A percentile compares a stretch with the other conserved stretches of the same genome.
phyloP scores from a whole-genome alignment of 805 yeast genomes.

The Tetrapisispora taiwanensis region DNA sequence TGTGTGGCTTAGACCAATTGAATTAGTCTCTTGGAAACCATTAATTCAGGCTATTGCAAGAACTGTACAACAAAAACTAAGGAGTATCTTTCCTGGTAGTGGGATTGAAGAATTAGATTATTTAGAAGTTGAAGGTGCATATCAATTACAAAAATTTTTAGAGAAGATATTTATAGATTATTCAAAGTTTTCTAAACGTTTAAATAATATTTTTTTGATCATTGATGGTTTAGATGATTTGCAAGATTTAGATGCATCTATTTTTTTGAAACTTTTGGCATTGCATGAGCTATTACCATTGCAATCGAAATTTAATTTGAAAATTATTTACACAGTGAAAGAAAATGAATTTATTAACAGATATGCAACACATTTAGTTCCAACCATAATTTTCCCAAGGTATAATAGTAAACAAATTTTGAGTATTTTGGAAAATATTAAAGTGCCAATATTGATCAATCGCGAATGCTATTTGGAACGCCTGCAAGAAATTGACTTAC shows the following conservation, averaged over 20 bases:
- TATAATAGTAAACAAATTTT: constrained; percentile 18
- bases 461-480: constrained; percentile 6
- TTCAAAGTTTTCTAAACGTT: constrained; percentile 5
- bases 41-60: constrained; percentile 24
- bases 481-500: constrained; percentile 7
- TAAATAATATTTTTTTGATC: constrained; percentile 13
- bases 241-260: constrained; percentile 25
- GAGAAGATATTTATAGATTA: constrained; percentile 8
- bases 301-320: constrained; percentile 14
- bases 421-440: constrained; percentile 12
- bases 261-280: constrained; percentile 19
- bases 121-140: constrained; percentile 24
- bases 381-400: constrained; percentile 24
- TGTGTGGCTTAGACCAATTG: constrained; percentile 21
- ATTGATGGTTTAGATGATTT: constrained; percentile 27
- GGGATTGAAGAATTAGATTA: constrained; percentile 15
- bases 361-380: constrained; percentile 21
- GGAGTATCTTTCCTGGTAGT: constrained; percentile 8
- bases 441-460: constrained; percentile 12
- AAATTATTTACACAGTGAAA: constrained; percentile 18
- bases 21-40: constrained; percentile 27
- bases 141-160: constrained; percentile 18
- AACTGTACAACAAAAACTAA: constrained; percentile 14
- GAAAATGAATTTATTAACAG: constrained; percentile 17
- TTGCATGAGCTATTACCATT: constrained; percentile 17